Percentiles rank a stretch among this genome's conserved stretches.
Evolutionary conservation across 2,329 filamentous ascomycete genomes (phyloP).

Genomic region (Aspergillus tubingensis): DNA sequence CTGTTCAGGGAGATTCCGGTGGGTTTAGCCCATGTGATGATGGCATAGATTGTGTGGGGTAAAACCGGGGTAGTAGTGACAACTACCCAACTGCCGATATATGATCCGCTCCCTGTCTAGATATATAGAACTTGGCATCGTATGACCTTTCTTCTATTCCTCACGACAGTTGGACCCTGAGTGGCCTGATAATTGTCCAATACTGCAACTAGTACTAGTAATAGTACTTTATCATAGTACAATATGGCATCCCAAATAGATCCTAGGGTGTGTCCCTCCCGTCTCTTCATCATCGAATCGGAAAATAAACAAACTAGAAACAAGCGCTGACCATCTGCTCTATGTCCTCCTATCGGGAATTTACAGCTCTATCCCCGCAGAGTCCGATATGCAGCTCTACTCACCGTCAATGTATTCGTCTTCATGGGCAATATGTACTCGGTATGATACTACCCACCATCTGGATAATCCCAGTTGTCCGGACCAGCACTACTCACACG

Average conservation of each 20-base stretch:
- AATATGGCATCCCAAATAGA: slow-evolving; percentile 15
- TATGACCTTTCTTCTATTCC: neutral
- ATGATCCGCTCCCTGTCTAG: neutral
- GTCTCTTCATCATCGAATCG: neutral
- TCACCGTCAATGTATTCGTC: slow-evolving; percentile 31
- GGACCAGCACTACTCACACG: neutral
- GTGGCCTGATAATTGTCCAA: neutral
- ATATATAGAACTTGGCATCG: neutral
- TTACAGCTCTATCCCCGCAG: slow-evolving; percentile 24
- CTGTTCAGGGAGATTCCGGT: neutral
- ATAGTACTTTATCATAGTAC: neutral
- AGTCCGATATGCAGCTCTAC: slow-evolving; percentile 28
- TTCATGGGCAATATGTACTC: slow-evolving; percentile 35
- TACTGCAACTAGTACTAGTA: neutral
- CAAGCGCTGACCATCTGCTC: neutral
- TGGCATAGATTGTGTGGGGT: neutral
- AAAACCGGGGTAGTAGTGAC: neutral
- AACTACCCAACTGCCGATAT: neutral
- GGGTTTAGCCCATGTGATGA: neutral
- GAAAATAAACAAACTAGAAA: no score
- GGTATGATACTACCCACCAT: slow-evolving; percentile 9
- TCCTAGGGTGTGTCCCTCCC: slow-evolving; percentile 21
- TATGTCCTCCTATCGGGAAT: neutral
- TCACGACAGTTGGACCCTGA: neutral
- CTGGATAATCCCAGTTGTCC: neutral